Conservation (phyloP, 2,329 filamentous ascomycete genomes). For the Penicillium polonicum region DNA sequence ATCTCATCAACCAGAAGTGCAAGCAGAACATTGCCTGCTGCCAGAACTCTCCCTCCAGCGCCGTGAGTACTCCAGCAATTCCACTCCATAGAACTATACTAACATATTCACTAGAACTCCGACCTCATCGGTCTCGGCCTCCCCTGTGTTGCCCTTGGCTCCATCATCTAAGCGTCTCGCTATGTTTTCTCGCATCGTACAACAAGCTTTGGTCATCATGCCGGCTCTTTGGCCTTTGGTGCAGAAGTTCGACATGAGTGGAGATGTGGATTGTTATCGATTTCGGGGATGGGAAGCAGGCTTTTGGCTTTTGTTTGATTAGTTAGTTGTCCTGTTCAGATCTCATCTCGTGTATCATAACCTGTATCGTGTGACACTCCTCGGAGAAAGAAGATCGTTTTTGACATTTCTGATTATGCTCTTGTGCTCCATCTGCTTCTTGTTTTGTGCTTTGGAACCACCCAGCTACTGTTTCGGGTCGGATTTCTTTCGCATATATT, state of each 20-base stretch:
- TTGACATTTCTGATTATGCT: background rate
- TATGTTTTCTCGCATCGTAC: conserved; percentile 14
- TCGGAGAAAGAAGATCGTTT: conserved; percentile 35
- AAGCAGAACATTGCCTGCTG: conserved; percentile 44
- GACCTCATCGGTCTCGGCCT: conserved; percentile 38
- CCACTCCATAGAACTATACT: conserved; percentile 2
- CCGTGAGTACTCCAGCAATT: conserved; percentile 21
- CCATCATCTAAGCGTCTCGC: conserved; percentile 36
- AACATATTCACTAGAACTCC: conserved; percentile 22
- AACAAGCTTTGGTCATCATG: conserved; percentile 12
- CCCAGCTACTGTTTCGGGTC: conserved; percentile 16
- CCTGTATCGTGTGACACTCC: conserved; percentile 29
- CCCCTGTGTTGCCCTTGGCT: conserved; percentile 41
- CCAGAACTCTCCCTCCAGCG: conserved; percentile 36
- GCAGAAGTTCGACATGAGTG: conserved; percentile 1
- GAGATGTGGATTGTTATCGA: conserved; percentile 16
- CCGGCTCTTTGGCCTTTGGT: conserved; percentile 1
- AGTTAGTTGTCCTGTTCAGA: conserved; percentile 23
- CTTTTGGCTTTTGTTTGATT: conserved; percentile 13
- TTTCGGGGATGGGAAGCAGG: conserved; percentile 21
- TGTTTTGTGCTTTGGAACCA: conserved; percentile 11
- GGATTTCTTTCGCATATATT: conserved; percentile 18
- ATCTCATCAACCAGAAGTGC: conserved; percentile 41
- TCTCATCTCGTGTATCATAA: conserved; percentile 29
- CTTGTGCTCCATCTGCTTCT: background rate